phyloP scores from a whole-genome alignment of 1,139 yeast genomes.

The Casaregolazyma suthepensis region DNA sequence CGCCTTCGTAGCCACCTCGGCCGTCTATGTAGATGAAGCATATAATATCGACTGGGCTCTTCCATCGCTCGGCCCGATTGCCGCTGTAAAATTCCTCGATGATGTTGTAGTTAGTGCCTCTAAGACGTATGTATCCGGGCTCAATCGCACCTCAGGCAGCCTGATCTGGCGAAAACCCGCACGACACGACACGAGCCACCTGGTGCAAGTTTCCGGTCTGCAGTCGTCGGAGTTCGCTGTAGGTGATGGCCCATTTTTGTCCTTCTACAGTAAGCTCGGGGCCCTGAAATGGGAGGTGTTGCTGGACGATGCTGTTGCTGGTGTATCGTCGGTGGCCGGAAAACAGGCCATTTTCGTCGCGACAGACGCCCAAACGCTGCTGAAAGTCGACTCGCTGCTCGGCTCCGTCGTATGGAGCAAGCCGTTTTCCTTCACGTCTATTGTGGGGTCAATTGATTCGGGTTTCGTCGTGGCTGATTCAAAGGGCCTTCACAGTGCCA shows the following conservation, averaged over 20 bases:
- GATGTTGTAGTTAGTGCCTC: slow-evolving; percentile 5
- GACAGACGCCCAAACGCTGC: neutral
- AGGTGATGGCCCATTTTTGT: slow-evolving; percentile 2
- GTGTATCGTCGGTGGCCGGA: neutral
- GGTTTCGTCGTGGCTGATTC: slow-evolving; percentile 2
- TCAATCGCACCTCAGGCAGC: slow-evolving; percentile 21
- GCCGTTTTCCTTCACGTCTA: slow-evolving; percentile 3
- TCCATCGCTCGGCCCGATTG: slow-evolving; percentile 22
- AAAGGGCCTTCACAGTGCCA: slow-evolving; percentile 10
- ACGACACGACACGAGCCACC: neutral
- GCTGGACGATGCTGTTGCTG: slow-evolving; percentile 8
- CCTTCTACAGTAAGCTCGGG: slow-evolving; percentile 9
- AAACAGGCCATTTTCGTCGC: slow-evolving; percentile 1
- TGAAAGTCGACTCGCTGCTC: slow-evolving; percentile 7
- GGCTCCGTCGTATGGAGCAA: slow-evolving; percentile 7
- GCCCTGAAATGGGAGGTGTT: slow-evolving; percentile 15
- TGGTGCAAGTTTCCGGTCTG: slow-evolving; percentile 1
- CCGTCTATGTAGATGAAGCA: slow-evolving; percentile 30
- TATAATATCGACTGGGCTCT: slow-evolving; percentile 29
- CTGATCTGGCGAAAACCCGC: slow-evolving; percentile 21
- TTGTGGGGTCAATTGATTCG: slow-evolving; percentile 6
- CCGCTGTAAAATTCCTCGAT: slow-evolving; percentile 6
- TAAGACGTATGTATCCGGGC: slow-evolving; percentile 16
- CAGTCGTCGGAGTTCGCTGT: slow-evolving; percentile 2
- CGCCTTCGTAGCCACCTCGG: slow-evolving; percentile 10